Evolutionary conservation across 306 rosid species (phyloP), one percentile per base, ranked within the genome.

Genomic region (Pterocarpus macrocarpus): DNA sequence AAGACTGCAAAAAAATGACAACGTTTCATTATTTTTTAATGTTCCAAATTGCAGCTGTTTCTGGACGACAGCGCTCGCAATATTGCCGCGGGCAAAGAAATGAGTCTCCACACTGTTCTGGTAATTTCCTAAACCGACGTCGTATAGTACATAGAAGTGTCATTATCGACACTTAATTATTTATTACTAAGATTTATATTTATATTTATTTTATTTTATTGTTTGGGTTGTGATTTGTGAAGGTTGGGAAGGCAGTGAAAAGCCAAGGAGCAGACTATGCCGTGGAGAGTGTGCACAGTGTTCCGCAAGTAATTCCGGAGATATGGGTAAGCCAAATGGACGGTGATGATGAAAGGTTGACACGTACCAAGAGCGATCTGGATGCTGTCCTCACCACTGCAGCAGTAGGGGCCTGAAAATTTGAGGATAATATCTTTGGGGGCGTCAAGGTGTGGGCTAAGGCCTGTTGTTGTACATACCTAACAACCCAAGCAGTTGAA

Each of bases 101-200:
- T 86, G 78, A 97, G 97, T 38, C 92, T 94, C 32, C 80, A 87
- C 53, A 94, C 98, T 1, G 97, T 86, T 79, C 76, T 94, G 91
- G 98, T 94, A 88, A 70, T 75, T 52, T 16, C 6, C 12, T 6
- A 0, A 32, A 12, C 36, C 66, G 17, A 5, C 50, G 30, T 69
- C n/a, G 10, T 28, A 22, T 8, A 2, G 0, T 33, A 4, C 44
- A 22, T 32, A 32, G 1, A 61, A 47, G 17, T 50, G 16, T 4
- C 22, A 6, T 35, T 9, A 4, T 56, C 1, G 10, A 3, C n/a
- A 49, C 55, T 15, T 11, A 49, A 14, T 49, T 2, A 4, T 49
- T 11, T 6, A 7, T 3, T 34, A 2, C n/a, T 41, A 5, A 6
- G 8, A 30, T 56, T 73, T 0, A 17, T 36, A 30, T 56, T 73